Base-by-base conservation (phyloP, 192 early-diverging fungal genomes). In the Backusella parvicylindrica region DNA sequence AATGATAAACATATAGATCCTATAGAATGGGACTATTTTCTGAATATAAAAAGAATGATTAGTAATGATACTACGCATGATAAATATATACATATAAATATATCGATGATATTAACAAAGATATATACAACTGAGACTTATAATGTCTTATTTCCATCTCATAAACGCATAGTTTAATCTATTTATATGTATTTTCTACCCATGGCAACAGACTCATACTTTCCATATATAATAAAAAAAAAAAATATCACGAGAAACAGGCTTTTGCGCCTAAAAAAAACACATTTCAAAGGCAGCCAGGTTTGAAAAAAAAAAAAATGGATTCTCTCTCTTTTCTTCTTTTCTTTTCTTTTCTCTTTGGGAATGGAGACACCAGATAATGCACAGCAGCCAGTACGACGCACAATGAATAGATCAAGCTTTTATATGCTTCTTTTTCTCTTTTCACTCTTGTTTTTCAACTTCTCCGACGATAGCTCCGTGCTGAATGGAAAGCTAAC, bases 371-470 rank as follows among this genome's bases (percentile, higher is more conserved):
- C 36, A 31, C 41, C 53, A 60, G 68, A 70, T 37, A 68, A 67
- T 56, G 66, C 18, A 12, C 65, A 67, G 28, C 77, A 73, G 71
- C 50, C 70, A 77, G 60, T 71, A 56, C n/a, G 77, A 73, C 66
- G 72, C 41, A 50, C 64, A 15, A 76, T 82, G 65, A 76, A 79
- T 37, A 32, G 81, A 35, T 78, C 77, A 21, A 77, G 76, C 30
- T 79, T 78, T 32, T 82, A 76, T 63, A 72, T 82, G 67, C n/a
- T 82, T 28, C 56, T 82, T 12, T 76, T 85, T 36, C 75, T 87
- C 26, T 64, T 85, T 47, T 63, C 83, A 16, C 68, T 87, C 33
- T 80, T 82, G 56, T 75, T 87, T 37, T 66, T 85, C 56, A 85
- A 81, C 64, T 78, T 73, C 37, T 74, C 80, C n/a, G 84, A 85